Evolutionary conservation across 2,329 filamentous ascomycete genomes (phyloP).

Genomic region (Ciborinia camelliae): DNA sequence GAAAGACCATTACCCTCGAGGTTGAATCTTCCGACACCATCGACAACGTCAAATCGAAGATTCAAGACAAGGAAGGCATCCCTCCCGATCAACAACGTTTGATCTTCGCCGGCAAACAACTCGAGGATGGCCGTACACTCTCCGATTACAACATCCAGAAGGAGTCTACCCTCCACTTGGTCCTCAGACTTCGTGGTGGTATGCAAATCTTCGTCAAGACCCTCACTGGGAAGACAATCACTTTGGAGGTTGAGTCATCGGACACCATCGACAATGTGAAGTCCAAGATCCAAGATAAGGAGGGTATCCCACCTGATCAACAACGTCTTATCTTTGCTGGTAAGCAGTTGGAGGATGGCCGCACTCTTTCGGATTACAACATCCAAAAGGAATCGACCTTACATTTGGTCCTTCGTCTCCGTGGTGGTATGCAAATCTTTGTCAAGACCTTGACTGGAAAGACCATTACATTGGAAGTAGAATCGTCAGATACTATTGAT

Average conservation of each 20-base stretch:
- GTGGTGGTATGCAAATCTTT: conserved; percentile 73
- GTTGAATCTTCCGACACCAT: conserved; percentile 99
- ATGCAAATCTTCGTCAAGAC: conserved; percentile 76
- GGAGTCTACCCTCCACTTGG: conserved; percentile 77
- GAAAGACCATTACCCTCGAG: conserved; percentile 98
- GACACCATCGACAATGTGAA: conserved; percentile 71
- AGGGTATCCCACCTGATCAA: conserved; percentile 68
- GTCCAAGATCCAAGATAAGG: conserved; percentile 70
- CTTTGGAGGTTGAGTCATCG: conserved; percentile 63
- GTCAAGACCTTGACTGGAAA: conserved; percentile 69
- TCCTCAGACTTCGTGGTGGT: conserved; percentile 77
- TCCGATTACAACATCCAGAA: conserved; percentile 98
- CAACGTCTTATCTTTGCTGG: conserved; percentile 68
- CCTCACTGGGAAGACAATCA: conserved; percentile 67
- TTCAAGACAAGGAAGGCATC: conserved; percentile 90
- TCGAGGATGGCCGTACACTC: conserved; percentile 87
- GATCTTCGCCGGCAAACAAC: conserved; percentile 90
- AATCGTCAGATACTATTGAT: conserved; percentile 66
- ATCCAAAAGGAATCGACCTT: conserved; percentile 77
- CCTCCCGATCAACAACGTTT: conserved; percentile 92
- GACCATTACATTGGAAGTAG: conserved; percentile 67
- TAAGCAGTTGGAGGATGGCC: conserved; percentile 71
- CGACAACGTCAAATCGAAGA: conserved; percentile 96
- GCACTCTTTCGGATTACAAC: conserved; percentile 83
- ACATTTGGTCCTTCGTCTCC: conserved; percentile 67